A percentile compares a stretch with the other conserved stretches of the same genome.
Evolutionary conservation across 805 yeast genomes (phyloP).

Genomic region (Pichia scutulata): DNA sequence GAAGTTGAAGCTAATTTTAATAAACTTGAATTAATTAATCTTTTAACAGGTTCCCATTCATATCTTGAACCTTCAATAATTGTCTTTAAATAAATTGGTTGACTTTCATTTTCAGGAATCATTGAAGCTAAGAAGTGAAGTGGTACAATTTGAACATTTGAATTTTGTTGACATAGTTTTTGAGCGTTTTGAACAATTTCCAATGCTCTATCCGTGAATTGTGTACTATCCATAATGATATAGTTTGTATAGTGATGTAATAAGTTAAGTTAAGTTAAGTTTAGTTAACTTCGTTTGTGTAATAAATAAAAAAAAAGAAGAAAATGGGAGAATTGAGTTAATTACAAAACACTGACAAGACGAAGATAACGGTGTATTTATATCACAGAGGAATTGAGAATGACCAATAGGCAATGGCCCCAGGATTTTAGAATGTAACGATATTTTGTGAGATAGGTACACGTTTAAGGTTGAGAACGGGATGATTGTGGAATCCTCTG

Average conservation of each 20-base stretch:
- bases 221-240: constrained; percentile 51
- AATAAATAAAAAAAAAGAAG: neutral
- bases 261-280: too few relatives aligned
- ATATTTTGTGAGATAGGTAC: neutral
- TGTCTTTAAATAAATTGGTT: constrained; percentile 66
- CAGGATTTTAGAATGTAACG: neutral
- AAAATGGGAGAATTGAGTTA: neutral
- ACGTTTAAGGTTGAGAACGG: neutral
- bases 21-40: constrained; percentile 71
- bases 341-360: too few relatives aligned
- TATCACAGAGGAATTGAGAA: neutral
- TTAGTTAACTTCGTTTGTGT: neutral
- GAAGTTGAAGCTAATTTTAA: constrained; percentile 81
- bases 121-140: constrained; percentile 88
- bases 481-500: neutral
- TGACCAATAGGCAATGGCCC: too few relatives aligned
- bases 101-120: constrained; percentile 51
- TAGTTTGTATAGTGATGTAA: neutral
- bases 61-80: constrained; percentile 78
- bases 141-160: constrained; percentile 80
- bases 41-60: constrained; percentile 76
- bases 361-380: neutral
- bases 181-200: constrained; percentile 72
- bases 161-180: constrained; percentile 74
- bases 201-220: constrained; percentile 91